phyloP scores from a whole-genome alignment of 306 rosid species.

The Clitoria ternatea region DNA sequence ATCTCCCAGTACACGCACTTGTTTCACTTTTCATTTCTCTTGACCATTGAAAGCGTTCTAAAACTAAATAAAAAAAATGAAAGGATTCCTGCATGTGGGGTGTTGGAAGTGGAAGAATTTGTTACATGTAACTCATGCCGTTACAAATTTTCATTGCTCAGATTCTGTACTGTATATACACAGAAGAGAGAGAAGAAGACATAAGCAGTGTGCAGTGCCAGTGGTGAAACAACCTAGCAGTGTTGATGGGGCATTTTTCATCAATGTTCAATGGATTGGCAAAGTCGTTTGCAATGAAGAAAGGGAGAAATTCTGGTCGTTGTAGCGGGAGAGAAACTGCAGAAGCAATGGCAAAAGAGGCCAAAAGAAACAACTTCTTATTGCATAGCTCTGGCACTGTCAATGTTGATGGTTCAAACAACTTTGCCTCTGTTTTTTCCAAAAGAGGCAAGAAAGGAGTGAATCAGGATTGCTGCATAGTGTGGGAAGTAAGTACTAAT shows the following conservation, averaged over 20 bases:
- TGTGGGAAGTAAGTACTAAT: slow-evolving; percentile 69
- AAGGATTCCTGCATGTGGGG: neutral
- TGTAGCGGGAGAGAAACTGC: slow-evolving; percentile 59
- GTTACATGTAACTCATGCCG: slow-evolving; percentile 15
- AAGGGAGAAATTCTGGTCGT: slow-evolving; percentile 33
- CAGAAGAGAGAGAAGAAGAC: neutral
- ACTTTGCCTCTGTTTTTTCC: slow-evolving; percentile 67
- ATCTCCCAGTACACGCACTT: neutral
- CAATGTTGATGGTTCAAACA: slow-evolving; percentile 53
- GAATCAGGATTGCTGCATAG: slow-evolving; percentile 86
- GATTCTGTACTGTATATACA: slow-evolving; percentile 21
- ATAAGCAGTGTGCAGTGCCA: neutral
- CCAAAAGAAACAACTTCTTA: slow-evolving; percentile 59
- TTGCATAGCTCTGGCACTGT: slow-evolving; percentile 46
- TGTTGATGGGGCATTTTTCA: slow-evolving; percentile 61
- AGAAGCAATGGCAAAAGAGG: slow-evolving; percentile 68
- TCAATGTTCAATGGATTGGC: slow-evolving; percentile 62
- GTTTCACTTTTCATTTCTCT: neutral
- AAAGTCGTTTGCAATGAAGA: slow-evolving; percentile 50
- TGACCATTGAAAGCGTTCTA: neutral
- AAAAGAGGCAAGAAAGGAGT: slow-evolving; percentile 77
- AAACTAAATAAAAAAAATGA: neutral
- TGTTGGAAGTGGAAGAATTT: slow-evolving; percentile 5
- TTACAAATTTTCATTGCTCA: slow-evolving; percentile 20
- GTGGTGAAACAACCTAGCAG: neutral